Conservation (phyloP, 1,284 basidiomycete genomes). For the Neonothopanus nambi region DNA sequence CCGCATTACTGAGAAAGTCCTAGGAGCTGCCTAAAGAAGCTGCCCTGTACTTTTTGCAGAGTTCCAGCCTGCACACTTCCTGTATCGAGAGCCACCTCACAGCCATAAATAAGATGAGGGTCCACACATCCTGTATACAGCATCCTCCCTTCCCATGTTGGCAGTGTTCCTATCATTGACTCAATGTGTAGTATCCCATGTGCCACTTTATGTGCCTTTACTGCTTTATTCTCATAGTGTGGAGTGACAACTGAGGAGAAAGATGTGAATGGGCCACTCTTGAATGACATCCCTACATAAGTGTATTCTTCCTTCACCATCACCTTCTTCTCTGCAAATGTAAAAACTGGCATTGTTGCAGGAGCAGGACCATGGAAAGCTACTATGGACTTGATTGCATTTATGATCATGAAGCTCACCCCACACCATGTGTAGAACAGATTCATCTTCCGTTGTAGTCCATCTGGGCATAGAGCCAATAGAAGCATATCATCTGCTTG, state of each 20-base stretch:
- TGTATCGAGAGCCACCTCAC: constrained; percentile 1
- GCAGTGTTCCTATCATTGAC: constrained; percentile 11
- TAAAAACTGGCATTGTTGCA: neutral
- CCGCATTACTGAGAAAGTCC: neutral
- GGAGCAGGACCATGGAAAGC: neutral
- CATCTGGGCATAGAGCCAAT: constrained; percentile 2
- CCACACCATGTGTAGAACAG: constrained; percentile 2
- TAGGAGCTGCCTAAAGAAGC: constrained; percentile 2
- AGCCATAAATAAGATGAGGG: constrained; percentile 5
- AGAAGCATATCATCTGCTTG: constrained; percentile 8
- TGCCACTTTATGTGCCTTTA: neutral
- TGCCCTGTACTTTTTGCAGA: neutral
- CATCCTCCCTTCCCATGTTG: neutral
- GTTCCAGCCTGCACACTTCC: neutral
- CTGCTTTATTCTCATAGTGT: neutral
- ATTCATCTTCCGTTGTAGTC: constrained; percentile 10
- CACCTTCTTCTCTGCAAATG: neutral
- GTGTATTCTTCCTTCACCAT: neutral
- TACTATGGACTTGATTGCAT: constrained; percentile 3
- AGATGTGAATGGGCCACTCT: neutral
- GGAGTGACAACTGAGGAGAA: neutral
- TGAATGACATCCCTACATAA: constrained; percentile 1
- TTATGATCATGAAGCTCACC: neutral
- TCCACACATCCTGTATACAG: constrained; percentile 4
- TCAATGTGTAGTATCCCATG: constrained; percentile 11